These are phyloP conservation scores for Erythrobasidium hasegawianum DNA, from an alignment of 1,284 basidiomycete species.

Conservation along the genomic window DNA sequence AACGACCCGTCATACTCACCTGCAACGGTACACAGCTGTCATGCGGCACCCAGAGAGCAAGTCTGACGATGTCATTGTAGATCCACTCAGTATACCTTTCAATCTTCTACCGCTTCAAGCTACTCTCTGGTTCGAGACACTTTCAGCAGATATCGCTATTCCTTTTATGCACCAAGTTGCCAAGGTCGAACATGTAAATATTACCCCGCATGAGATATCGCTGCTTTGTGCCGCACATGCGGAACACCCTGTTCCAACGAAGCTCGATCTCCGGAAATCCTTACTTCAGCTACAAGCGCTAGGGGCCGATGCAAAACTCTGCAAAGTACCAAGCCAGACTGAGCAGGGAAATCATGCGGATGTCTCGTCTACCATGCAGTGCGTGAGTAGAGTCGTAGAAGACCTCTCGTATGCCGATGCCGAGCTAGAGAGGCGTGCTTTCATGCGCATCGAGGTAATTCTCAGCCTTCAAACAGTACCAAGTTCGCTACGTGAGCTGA, in stretches of 20 bases:
- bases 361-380: no score
- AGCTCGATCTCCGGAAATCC: no score
- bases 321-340: no score
- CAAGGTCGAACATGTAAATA: slow-evolving; percentile 60
- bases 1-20: slow-evolving; percentile 81
- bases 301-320: no score
- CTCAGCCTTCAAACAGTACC: not conserved
- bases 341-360: no score
- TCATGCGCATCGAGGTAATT: slow-evolving; percentile 39
- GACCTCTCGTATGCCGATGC: slow-evolving; percentile 41
- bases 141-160: slow-evolving; percentile 58
- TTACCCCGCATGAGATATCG: no score
- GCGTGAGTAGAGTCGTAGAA: slow-evolving; percentile 23
- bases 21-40: slow-evolving; percentile 69
- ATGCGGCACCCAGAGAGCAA: not conserved
- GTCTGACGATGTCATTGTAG: slow-evolving; percentile 53
- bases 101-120: slow-evolving; percentile 71
- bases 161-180: slow-evolving; percentile 70
- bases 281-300: no score
- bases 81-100: slow-evolving; percentile 66
- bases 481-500: not conserved
- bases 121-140: slow-evolving; percentile 64
- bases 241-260: no score
- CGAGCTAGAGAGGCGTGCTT: slow-evolving; percentile 35
- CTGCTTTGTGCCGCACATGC: no score